A percentile compares a stretch with the other conserved stretches of the same genome.
phyloP scores from a whole-genome alignment of 2,329 filamentous ascomycete genomes.

The Tolypocladium ophioglossoides region DNA sequence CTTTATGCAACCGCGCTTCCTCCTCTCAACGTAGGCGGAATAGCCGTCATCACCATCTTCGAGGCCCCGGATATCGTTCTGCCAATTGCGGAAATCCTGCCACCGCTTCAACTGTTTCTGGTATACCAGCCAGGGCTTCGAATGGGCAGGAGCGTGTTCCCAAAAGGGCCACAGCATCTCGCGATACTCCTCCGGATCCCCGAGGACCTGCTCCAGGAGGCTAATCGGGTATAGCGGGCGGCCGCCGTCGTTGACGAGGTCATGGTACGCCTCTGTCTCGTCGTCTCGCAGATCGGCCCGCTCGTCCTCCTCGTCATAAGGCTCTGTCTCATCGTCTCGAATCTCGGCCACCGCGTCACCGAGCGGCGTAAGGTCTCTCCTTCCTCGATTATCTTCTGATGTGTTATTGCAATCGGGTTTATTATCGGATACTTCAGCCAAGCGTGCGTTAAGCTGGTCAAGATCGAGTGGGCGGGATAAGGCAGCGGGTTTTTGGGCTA shows the following conservation, averaged over 20 bases:
- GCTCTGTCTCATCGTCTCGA: too few species aligned
- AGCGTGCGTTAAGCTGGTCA: conserved; percentile 8
- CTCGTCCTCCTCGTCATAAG: neutral
- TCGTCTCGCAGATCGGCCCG: neutral
- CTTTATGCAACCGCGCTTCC: neutral
- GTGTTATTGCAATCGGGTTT: too few species aligned
- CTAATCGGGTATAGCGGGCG: conserved; percentile 18
- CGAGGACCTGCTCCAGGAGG: conserved; percentile 12
- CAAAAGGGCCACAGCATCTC: conserved; percentile 12
- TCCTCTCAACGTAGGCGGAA: neutral
- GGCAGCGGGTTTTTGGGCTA: neutral
- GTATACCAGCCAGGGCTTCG: neutral
- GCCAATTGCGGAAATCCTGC: neutral
- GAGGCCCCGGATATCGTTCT: neutral
- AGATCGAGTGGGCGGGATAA: conserved; percentile 9
- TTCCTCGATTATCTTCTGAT: too few species aligned
- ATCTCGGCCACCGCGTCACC: too few species aligned
- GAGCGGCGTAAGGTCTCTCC: too few species aligned
- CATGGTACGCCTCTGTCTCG: conserved; percentile 14
- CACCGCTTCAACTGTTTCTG: neutral
- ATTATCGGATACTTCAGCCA: conserved; percentile 4
- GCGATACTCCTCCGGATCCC: conserved; percentile 10
- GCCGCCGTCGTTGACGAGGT: conserved; percentile 19
- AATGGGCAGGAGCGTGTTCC: neutral
- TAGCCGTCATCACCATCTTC: neutral